These are phyloP conservation scores for Xylariomycetidae sp. DNA, from an alignment of 2,329 filamentous ascomycete genomes.

Conservation along the genomic window DNA sequence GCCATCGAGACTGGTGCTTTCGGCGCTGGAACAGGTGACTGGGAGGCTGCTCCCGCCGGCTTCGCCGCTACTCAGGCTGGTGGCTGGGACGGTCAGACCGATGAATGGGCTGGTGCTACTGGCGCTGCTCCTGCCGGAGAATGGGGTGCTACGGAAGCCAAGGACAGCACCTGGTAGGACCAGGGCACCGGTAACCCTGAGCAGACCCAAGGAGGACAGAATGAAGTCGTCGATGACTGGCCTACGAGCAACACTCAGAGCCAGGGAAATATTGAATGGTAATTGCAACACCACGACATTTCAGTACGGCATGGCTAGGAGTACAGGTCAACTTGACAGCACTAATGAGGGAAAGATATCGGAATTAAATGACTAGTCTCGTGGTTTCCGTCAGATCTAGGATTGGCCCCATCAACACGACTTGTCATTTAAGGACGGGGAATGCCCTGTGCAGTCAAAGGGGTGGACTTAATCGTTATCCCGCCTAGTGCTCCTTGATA, in stretches of 20 bases:
- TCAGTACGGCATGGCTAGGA: conserved; percentile 25
- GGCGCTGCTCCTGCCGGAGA: conserved; percentile 63
- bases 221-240: no score
- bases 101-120: conserved; percentile 57
- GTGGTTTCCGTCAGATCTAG: no score
- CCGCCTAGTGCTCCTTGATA: conserved; percentile 37
- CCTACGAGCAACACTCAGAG: no score
- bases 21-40: conserved; percentile 62
- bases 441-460: conserved; percentile 95
- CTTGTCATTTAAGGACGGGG: conserved; percentile 56
- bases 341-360: conserved; percentile 99
- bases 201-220: conserved; percentile 3
- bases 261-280: no score
- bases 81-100: conserved; percentile 52
- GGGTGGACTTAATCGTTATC: conserved; percentile 88
- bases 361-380: conserved; percentile 35
- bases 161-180: conserved; percentile 28
- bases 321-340: conserved; percentile 58
- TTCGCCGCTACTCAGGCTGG: conserved; percentile 58
- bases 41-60: conserved; percentile 74
- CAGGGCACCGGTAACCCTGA: conserved; percentile 2
- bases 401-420: no score
- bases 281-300: conserved; percentile 11
- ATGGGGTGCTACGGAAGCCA: conserved; percentile 61
- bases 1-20: conserved; percentile 73